These are phyloP conservation scores for Chamaecyparis obtusa DNA, from an alignment of 75 land plant genomes.

Conservation along the genomic window DNA sequence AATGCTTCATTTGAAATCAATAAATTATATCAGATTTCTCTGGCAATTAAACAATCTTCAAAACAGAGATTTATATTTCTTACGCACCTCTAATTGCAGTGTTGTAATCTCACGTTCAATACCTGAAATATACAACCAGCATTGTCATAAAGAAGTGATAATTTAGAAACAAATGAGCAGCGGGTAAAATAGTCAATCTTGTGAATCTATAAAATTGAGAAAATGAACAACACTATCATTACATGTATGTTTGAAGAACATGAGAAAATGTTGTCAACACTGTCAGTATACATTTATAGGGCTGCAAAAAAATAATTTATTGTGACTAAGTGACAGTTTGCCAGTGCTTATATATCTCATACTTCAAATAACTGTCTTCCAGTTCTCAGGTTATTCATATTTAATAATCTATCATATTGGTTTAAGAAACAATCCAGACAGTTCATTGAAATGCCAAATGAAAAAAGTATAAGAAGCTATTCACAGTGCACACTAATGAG, in stretches of 20 bases:
- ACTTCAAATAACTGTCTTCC: neutral
- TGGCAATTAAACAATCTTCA: neutral
- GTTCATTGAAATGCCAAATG: neutral
- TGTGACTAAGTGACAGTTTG: neutral
- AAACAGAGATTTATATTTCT: neutral
- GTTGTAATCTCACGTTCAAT: constrained; percentile 91
- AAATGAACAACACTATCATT: neutral
- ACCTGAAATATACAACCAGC: constrained; percentile 35
- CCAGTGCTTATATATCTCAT: neutral
- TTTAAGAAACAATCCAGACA: neutral
- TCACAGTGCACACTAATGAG: no score
- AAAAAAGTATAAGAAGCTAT: neutral
- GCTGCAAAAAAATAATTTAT: neutral
- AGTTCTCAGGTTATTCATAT: neutral
- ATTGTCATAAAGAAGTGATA: neutral
- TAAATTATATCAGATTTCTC: neutral
- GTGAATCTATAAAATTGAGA: neutral
- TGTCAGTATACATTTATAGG: neutral
- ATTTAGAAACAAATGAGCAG: neutral
- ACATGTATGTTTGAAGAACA: neutral
- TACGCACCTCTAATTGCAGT: constrained; percentile 80
- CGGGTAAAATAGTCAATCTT: neutral
- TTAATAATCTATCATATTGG: neutral
- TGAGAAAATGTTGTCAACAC: neutral
- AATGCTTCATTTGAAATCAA: neutral